Conservation (phyloP, 108 stramenopile species). For the Fistulifera pelliculosa region DNA sequence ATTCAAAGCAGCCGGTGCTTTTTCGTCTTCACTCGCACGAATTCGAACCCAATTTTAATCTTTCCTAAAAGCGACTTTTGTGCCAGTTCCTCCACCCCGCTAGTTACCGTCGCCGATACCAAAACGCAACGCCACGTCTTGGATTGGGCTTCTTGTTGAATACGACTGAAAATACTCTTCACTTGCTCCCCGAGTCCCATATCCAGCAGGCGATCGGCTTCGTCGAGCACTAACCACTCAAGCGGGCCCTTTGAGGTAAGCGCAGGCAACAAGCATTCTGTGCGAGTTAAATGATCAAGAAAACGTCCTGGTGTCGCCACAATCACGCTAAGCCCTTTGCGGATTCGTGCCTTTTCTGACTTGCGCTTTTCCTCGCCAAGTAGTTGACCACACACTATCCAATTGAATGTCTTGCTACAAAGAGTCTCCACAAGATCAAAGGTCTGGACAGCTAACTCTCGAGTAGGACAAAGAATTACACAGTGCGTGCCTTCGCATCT, state of each 20-base stretch:
- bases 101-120: conserved; percentile 84
- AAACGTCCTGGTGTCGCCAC: conserved; percentile 97
- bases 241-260: conserved; percentile 40
- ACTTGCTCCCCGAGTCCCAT: conserved; percentile 89
- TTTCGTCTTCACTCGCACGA: conserved; percentile 17
- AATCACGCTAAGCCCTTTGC: conserved; percentile 85
- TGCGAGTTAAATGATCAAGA: conserved; percentile 89
- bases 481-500: conserved; percentile 52
- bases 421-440: conserved; percentile 35
- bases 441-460: conserved; percentile 89
- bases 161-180: conserved; percentile 71
- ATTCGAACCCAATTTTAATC: conserved; percentile 55
- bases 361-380: conserved; percentile 92
- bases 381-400: conserved; percentile 84
- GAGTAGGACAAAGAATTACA: conserved; percentile 87
- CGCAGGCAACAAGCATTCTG: conserved; percentile 60
- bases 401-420: conserved; percentile 60
- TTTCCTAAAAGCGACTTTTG: conserved; percentile 46
- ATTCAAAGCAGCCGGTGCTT: not conserved
- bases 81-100: conserved; percentile 50
- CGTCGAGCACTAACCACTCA: conserved; percentile 90
- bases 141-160: conserved; percentile 58
- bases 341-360: conserved; percentile 90
- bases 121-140: conserved; percentile 66
- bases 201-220: conserved; percentile 92